Evolutionary conservation across 2,329 filamentous ascomycete species (phyloP).

Genomic region (Bertia moriformis): DNA sequence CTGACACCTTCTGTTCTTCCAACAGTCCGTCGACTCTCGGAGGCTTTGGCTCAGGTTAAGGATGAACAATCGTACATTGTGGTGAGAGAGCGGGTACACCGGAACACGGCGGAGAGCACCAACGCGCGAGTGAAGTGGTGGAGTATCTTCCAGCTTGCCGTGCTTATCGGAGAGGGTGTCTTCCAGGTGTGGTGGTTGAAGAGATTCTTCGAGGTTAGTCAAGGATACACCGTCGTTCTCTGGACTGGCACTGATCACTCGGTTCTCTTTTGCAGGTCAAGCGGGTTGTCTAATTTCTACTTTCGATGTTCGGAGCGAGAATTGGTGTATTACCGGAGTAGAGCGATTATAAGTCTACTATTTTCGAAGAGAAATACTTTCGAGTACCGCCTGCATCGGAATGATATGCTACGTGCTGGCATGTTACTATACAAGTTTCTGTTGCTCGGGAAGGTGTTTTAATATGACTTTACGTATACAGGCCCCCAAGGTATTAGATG

Average conservation of each 20-base stretch:
- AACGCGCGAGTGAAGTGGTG: constrained; percentile 98
- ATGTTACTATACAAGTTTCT: no score
- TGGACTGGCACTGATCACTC: no score
- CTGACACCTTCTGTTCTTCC: constrained; percentile 3
- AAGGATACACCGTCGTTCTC: no score
- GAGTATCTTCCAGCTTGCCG: constrained; percentile 88
- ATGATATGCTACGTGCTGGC: no score
- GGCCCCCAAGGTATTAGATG: no score
- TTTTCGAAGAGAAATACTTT: no score
- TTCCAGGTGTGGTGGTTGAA: constrained; percentile 99
- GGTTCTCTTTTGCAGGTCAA: not conserved
- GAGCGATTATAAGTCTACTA: not conserved
- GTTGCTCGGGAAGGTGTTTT: no score
- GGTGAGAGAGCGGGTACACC: constrained; percentile 83
- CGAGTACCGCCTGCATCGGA: no score
- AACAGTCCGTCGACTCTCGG: constrained; percentile 66
- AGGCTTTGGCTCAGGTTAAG: constrained; percentile 81
- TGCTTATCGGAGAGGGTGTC: constrained; percentile 78
- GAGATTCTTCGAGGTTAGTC: constrained; percentile 78
- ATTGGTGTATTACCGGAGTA: not conserved
- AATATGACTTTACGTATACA: not conserved
- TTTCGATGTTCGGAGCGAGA: not conserved
- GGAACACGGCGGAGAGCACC: constrained; percentile 97
- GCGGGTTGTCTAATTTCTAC: constrained; percentile 1
- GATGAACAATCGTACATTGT: constrained; percentile 98